Evolutionary conservation across 805 yeast genomes (phyloP).

Genomic region (Saturnispora ahearnii): DNA sequence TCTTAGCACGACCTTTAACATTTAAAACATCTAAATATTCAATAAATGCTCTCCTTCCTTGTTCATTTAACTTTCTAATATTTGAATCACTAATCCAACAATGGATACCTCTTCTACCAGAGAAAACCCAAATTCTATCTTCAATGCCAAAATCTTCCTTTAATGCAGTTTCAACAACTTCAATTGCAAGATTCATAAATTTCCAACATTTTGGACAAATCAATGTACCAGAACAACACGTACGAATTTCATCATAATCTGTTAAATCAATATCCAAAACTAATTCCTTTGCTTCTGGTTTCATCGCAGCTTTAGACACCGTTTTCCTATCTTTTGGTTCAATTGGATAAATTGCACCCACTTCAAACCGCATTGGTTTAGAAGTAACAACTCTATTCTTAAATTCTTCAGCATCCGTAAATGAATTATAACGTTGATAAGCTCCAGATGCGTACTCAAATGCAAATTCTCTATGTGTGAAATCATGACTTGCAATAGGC

Average conservation of each 20-base stretch:
- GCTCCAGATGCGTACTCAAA: slow-evolving; percentile 83
- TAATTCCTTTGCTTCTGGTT: slow-evolving; percentile 75
- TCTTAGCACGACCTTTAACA: slow-evolving; percentile 38
- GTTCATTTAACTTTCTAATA: slow-evolving; percentile 68
- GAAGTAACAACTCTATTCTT: slow-evolving; percentile 64
- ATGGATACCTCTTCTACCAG: slow-evolving; percentile 98
- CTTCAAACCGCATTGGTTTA: slow-evolving; percentile 85
- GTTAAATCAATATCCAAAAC: slow-evolving; percentile 97
- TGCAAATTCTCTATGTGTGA: slow-evolving; percentile 88
- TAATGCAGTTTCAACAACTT: slow-evolving; percentile 61
- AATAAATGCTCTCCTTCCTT: slow-evolving; percentile 65
- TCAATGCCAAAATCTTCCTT: slow-evolving; percentile 84
- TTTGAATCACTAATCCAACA: slow-evolving; percentile 92
- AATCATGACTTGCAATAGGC: slow-evolving; percentile 62
- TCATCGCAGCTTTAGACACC: slow-evolving; percentile 66
- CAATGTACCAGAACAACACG: slow-evolving; percentile 81
- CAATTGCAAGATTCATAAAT: slow-evolving; percentile 77
- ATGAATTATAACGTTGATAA: slow-evolving; percentile 84
- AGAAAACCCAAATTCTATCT: slow-evolving; percentile 87
- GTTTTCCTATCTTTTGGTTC: slow-evolving; percentile 82
- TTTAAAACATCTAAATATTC: slow-evolving; percentile 74
- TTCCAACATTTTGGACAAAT: slow-evolving; percentile 92
- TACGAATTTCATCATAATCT: slow-evolving; percentile 88
- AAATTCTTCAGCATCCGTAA: slow-evolving; percentile 56
- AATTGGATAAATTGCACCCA: slow-evolving; percentile 84